phyloP scores from a whole-genome alignment of 108 stramenopile species.

The Nitzschia palea region DNA sequence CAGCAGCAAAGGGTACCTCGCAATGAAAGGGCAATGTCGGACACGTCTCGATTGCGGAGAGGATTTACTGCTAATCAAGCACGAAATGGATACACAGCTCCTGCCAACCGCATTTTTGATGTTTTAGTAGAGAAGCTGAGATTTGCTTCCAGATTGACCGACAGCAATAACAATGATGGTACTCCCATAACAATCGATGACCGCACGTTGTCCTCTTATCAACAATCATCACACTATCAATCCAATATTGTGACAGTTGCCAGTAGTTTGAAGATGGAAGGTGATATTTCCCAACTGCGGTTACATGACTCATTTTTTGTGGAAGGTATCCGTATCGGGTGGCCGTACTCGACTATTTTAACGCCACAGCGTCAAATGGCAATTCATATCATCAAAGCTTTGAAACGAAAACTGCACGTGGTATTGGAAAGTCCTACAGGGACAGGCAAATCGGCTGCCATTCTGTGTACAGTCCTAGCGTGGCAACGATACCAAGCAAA shows the following conservation, averaged over 20 bases:
- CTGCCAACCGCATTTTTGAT: no score
- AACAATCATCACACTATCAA: no score
- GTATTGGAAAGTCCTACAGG: slow-evolving; percentile 82
- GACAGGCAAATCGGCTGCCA: slow-evolving; percentile 80
- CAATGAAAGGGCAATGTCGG: no score
- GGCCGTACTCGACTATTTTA: slow-evolving; percentile 68
- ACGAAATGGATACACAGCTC: no score
- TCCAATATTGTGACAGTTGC: background rate
- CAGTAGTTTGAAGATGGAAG: slow-evolving; percentile 48
- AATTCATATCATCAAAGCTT: slow-evolving; percentile 65
- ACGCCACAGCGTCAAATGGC: slow-evolving; percentile 80
- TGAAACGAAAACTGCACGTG: slow-evolving; percentile 63
- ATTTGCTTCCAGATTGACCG: background rate
- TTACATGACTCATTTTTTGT: slow-evolving; percentile 62
- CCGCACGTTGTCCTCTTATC: no score
- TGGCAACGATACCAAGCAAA: slow-evolving; percentile 63
- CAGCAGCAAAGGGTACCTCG: no score
- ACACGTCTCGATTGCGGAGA: no score
- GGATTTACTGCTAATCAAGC: no score
- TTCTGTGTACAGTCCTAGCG: slow-evolving; percentile 69
- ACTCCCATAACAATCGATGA: no score
- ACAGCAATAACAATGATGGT: slow-evolving; percentile 4
- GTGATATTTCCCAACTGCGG: slow-evolving; percentile 55
- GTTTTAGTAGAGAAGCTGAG: background rate
- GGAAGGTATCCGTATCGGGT: slow-evolving; percentile 68